Base-by-base conservation (phyloP, 805 yeast species). In the Cyberlindnera saturnus region DNA sequence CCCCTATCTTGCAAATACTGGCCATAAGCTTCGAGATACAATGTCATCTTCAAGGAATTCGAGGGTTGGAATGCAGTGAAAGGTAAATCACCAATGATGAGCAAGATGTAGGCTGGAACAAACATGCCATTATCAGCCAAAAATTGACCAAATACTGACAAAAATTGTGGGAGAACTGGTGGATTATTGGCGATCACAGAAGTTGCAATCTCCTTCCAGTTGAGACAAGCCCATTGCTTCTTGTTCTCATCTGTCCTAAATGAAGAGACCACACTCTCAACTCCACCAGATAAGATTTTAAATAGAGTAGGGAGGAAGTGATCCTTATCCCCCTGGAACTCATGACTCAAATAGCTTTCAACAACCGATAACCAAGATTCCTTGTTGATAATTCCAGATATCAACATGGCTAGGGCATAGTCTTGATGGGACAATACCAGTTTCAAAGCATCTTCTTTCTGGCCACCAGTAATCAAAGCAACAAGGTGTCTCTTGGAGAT, bases 361-460 rank as follows among this genome's bases (percentile, higher is more conserved):
- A 82, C 81, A 3, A 82, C 74, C 30, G 65, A 63, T 5, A 75
- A 62, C 75, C 85, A 82, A 32, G 70, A 69, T 4, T 77, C 81
- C 17, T 76, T 74, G 3, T 93, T 83, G 23, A 79, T 65, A 15
- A 86, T 61, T 46, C 81, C 74, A 1, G 95, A 81, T 39, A 90
- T 66, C 28, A 88, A 59, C 42, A 91, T 63, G 0, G 96, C 84
- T 61, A 89, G 69, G 0, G 91, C 80, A 83, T 86, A 90, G 50
- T 86, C 86, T 9, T 78, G 74, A 41, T 77, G 74, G 2, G 73
- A 67, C 16, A 89, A 59, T 1, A 93, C 81, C 42, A 70, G 65
- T 19, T 73, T 68, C 38, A 89, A 62, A 0, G 96, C 96, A 5
- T 70, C 74, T 13, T 75, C 77, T 19, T 80, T 75, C 44, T 81